Base-by-base conservation (phyloP, 805 yeast genomes). In the Ogataea nonfermentans region DNA sequence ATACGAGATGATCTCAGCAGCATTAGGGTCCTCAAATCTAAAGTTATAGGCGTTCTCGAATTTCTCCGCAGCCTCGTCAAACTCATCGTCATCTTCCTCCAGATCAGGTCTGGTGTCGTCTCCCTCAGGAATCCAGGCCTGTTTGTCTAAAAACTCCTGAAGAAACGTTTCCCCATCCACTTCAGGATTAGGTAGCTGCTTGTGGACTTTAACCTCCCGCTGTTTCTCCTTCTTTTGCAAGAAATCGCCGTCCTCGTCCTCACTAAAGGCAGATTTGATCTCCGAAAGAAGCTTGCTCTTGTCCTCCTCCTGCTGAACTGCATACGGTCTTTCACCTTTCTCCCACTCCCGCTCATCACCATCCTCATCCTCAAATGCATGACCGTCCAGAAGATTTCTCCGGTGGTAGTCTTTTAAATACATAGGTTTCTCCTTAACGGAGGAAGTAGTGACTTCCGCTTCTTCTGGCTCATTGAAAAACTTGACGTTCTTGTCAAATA, bases 1-100 rank as follows among this genome's bases (percentile, higher is more conserved):
- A 67, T 91, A 93, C 12, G 95, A 83, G 13, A 90, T 83, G 61
- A 93, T 86, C 55, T 91, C 96, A 0, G 91, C 87, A 6, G 96
- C 76, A 49, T 80, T 78, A 11, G 95, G 89, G 55, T 90, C 97
- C 64, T 93, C 99, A 60, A 76, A 93, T 59, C 99, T 76, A 72
- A 91, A 91, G 57, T 93, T 93, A 66, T 90, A 91, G 0, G 95
- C 96, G 47, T 79, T 79, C 63, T 93, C 99, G 54, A 87, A 89
- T 55, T 78, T 70, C 53, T 93, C 99, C 5, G 84, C 96, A 2
- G 95, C 93, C 29, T 87, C 85, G 34, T 91, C 97, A 56, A 90
- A 90, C 40, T 85, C 93, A 33, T 83, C 91, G 52, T 88, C 95
- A 43, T 81, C 88, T 41, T 77, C 86, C 24, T 73, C 70, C 49